These are phyloP conservation scores for Creolimax fragrantissima DNA, from an alignment of 78 protist genomes.

Conservation along the genomic window DNA sequence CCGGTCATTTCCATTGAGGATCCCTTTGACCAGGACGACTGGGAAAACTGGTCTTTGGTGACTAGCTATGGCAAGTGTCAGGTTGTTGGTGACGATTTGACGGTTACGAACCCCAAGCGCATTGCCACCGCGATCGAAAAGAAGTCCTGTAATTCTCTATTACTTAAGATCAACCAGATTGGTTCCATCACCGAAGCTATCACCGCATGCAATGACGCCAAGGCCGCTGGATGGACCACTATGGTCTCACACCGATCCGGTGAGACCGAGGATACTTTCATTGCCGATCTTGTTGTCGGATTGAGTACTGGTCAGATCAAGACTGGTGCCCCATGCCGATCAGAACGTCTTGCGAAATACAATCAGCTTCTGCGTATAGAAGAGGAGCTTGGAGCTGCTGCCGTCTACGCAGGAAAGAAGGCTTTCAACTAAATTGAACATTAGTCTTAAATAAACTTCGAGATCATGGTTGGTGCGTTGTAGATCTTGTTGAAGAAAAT, in stretches of 20 bases:
- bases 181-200: constrained; percentile 86
- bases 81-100: constrained; percentile 97
- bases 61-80: constrained; percentile 20
- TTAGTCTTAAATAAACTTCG: no score
- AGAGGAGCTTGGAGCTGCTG: constrained; percentile 53
- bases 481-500: neutral
- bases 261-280: constrained; percentile 95
- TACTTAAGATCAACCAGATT: constrained; percentile 97
- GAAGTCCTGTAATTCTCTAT: constrained; percentile 87
- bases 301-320: constrained; percentile 96
- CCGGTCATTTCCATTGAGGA: constrained; percentile 95
- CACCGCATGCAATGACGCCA: constrained; percentile 57
- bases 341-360: constrained; percentile 97
- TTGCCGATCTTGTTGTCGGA: constrained; percentile 96
- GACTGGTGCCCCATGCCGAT: constrained; percentile 99
- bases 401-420: constrained; percentile 21
- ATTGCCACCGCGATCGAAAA: constrained; percentile 82
- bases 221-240: constrained; percentile 82
- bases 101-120: constrained; percentile 94
- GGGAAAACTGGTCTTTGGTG: constrained; percentile 63
- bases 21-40: constrained; percentile 97
- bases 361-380: constrained; percentile 96
- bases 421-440: no score
- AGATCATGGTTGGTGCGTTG: no score
- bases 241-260: constrained; percentile 97